Percentiles rank a stretch among this genome's conserved stretches.
Conservation (phyloP, 768 basidiomycete genomes). For the Suillus variegatus region DNA sequence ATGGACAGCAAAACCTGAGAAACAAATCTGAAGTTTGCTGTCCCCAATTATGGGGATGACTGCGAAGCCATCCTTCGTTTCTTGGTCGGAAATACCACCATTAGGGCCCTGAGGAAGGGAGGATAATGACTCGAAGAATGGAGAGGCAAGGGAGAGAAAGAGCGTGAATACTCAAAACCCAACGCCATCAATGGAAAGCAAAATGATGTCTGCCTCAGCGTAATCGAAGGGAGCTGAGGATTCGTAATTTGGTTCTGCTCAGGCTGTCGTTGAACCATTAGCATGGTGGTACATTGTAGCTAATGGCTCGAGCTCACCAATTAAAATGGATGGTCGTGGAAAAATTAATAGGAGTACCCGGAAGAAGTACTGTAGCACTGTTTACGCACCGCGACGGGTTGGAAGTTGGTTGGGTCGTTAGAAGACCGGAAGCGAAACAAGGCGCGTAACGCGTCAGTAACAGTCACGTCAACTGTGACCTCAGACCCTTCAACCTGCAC, state of each 20-base stretch:
- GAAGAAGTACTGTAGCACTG: not conserved
- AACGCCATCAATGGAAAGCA: slow-evolving; percentile 28
- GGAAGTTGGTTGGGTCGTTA: not conserved
- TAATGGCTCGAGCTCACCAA: not conserved
- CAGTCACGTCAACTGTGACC: not conserved
- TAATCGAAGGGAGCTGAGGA: slow-evolving; percentile 23
- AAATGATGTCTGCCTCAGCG: slow-evolving; percentile 21
- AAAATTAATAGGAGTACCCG: not conserved
- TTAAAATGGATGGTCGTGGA: not conserved
- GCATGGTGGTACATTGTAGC: not conserved
- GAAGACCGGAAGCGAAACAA: not conserved
- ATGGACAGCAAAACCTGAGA: slow-evolving; percentile 30
- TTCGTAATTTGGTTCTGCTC: not conserved
- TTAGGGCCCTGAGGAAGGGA: slow-evolving; percentile 26
- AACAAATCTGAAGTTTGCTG: slow-evolving; percentile 25
- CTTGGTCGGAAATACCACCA: slow-evolving; percentile 10
- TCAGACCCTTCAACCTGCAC: not conserved
- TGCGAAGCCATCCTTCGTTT: slow-evolving; percentile 18
- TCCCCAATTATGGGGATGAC: slow-evolving; percentile 23
- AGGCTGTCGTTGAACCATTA: not conserved
- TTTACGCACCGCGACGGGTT: not conserved
- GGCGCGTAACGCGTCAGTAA: not conserved
- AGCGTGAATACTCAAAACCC: slow-evolving; percentile 34
- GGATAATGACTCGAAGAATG: slow-evolving; percentile 36
- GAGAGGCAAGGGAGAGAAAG: slow-evolving; percentile 35